Evolutionary conservation across 1,284 basidiomycete genomes (phyloP).

Genomic region (Ceraceosorus bombacis): DNA sequence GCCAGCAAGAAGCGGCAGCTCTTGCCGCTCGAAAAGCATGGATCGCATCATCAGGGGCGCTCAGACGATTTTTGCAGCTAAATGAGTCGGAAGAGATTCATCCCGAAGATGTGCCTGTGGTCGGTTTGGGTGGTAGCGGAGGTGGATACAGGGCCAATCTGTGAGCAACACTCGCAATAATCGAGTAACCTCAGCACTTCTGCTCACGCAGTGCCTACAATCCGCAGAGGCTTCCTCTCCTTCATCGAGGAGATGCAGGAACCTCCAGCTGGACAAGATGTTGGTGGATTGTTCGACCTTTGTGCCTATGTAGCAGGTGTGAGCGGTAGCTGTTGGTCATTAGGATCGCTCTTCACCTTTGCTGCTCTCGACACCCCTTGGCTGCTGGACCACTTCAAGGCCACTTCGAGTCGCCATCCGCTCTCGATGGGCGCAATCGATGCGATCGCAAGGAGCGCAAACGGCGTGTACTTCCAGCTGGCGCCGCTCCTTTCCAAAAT

Average conservation of each 20-base stretch:
- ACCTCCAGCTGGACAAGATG: background rate
- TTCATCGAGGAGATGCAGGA: conserved; percentile 9
- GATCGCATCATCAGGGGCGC: conserved; percentile 4
- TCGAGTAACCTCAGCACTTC: conserved; percentile 34
- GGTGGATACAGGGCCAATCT: conserved; percentile 45
- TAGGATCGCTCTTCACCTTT: conserved; percentile 36
- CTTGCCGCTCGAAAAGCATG: background rate
- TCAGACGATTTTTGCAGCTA: conserved; percentile 22
- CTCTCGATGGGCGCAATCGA: conserved; percentile 41
- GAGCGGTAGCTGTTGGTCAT: conserved; percentile 46
- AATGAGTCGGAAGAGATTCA: conserved; percentile 33
- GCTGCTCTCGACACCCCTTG: conserved; percentile 29
- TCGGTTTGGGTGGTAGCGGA: conserved; percentile 45
- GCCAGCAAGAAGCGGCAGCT: conserved; percentile 3
- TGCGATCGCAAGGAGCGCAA: conserved; percentile 32
- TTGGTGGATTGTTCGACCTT: conserved; percentile 37
- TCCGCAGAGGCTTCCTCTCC: background rate
- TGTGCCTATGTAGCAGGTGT: conserved; percentile 45
- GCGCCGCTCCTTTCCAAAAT: conserved; percentile 36
- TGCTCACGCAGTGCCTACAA: conserved; percentile 17
- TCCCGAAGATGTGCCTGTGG: conserved; percentile 43
- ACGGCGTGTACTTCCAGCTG: conserved; percentile 40
- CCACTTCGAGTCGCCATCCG: conserved; percentile 22
- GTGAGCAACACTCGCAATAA: conserved; percentile 21
- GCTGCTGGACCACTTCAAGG: conserved; percentile 29